phyloP scores from a whole-genome alignment of 1,284 basidiomycete genomes.

The Apiotrichum brassicae region DNA sequence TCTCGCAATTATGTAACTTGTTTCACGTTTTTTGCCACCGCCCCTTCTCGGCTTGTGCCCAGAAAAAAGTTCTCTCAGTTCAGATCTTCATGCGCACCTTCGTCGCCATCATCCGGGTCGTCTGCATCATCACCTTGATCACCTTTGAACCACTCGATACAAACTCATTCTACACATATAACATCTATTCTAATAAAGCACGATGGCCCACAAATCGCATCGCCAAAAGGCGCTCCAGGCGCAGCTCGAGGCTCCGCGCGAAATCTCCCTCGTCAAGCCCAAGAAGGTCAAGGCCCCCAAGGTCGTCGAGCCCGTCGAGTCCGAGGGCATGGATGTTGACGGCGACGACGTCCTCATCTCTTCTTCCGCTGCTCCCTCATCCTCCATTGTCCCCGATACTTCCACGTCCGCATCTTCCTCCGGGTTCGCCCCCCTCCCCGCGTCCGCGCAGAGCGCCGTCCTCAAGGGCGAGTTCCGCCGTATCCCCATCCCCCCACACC shows the following conservation, averaged over 20 bases:
- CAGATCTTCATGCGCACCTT: no score
- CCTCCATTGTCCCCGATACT: constrained; percentile 4
- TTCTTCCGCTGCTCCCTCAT: constrained; percentile 6
- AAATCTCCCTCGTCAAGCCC: constrained; percentile 38
- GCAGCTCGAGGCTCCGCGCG: constrained; percentile 42
- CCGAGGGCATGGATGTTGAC: constrained; percentile 28
- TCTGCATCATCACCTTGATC: not conserved
- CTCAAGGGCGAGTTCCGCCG: constrained; percentile 70
- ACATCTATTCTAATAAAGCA: not conserved
- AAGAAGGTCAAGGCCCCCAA: constrained; percentile 17
- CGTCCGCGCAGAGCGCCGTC: constrained; percentile 24
- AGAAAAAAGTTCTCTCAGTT: no score
- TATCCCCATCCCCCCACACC: constrained; percentile 88
- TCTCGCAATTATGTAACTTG: no score
- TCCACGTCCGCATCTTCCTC: constrained; percentile 21
- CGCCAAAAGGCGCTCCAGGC: constrained; percentile 46
- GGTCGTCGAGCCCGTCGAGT: constrained; percentile 1
- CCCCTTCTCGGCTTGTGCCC: no score
- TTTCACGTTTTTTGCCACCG: no score
- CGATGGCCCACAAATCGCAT: constrained; percentile 47
- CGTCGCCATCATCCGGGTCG: constrained; percentile 8
- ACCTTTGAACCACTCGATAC: no score
- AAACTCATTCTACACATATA: not conserved
- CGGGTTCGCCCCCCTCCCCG: constrained; percentile 40
- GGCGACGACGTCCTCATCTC: constrained; percentile 30